Evolutionary conservation across 805 yeast genomes (phyloP), one percentile per base, ranked within the genome.

Genomic region (Ogataea kodamae): DNA sequence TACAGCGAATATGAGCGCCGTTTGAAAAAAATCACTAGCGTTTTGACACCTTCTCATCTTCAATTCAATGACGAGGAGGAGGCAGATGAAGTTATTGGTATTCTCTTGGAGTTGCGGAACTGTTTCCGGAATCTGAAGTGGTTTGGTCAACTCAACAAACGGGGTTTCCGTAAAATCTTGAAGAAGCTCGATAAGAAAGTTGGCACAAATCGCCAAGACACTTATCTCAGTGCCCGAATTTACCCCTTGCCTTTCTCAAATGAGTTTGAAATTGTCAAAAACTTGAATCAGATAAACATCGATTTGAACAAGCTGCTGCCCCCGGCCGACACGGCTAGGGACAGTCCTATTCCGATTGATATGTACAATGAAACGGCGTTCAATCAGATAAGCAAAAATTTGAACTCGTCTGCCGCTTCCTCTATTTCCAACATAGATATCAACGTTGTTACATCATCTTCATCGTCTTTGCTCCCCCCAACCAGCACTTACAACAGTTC

Each of bases 121-220:
- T 76, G 77, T 39, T 75, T 83, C 42, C 70, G 96, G 37, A 88
- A 88, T 58, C 67, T 89, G 54, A 88, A 85, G 57, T 90, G 97
- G 96, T 89, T 75, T 57, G 94, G 94, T 15, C 97, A 90, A 53
- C 74, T 89, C 49, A 89, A 89, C 65, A 85, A 82, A 53, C 77
- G 94, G 41, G 97, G 96, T 0, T 84, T 88, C 48, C 73, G 78
- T 34, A 89, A 89, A 63, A 90, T 90, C 44, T 66, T 90, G 52
- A 89, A 89, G 63, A 89, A 89, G 52, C 68, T 89, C 48, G 97
- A 90, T 59, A 90, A 90, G 64, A 87, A 87, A 56, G 65, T 74
- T 17, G 82, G 83, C 5, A 74, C 83, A 0, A 56, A 59, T 33
- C 71, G 72, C 30, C 82, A 78, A 48, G 62, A 64, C 16, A 56